Evolutionary conservation across 2,329 filamentous ascomycete genomes (phyloP).

Genomic region (Didymella lethalis): DNA sequence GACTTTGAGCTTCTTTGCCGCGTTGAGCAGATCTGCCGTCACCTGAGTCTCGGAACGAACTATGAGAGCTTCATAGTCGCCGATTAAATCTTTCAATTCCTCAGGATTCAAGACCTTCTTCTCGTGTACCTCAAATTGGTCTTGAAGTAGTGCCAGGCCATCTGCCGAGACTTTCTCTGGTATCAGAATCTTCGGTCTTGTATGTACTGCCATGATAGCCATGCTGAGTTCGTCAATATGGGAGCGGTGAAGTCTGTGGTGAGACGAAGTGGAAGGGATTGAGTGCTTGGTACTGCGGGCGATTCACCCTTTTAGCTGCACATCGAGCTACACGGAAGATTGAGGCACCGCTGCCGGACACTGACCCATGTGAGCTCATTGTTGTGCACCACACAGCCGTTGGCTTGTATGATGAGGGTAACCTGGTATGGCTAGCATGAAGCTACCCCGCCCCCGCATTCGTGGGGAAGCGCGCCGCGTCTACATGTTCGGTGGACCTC

Average conservation of each 20-base stretch:
- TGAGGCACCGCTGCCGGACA: conserved; percentile 39
- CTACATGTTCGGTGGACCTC: conserved; percentile 7
- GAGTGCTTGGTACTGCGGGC: conserved; percentile 3
- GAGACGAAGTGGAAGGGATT: background rate
- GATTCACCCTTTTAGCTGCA: conserved; percentile 14
- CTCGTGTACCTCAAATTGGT: conserved; percentile 74
- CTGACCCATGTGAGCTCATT: conserved; percentile 7
- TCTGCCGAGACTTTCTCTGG: conserved; percentile 84
- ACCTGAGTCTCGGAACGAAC: conserved; percentile 85
- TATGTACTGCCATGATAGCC: conserved; percentile 39
- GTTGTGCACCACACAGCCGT: conserved; percentile 34
- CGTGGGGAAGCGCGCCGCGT: conserved; percentile 38
- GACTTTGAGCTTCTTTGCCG: conserved; percentile 74
- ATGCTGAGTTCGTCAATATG: conserved; percentile 27
- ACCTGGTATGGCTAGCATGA: conserved; percentile 27
- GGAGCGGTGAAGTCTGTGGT: background rate
- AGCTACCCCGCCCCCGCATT: conserved; percentile 47
- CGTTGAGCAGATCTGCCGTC: conserved; percentile 70
- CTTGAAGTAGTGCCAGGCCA: conserved; percentile 72
- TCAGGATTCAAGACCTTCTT: conserved; percentile 67
- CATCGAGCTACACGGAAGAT: conserved; percentile 13
- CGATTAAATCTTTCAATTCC: conserved; percentile 72
- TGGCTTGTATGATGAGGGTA: conserved; percentile 31
- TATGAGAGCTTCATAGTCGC: conserved; percentile 77
- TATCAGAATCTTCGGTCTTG: conserved; percentile 68